Evolutionary conservation across 805 yeast species (phyloP), one percentile per base, ranked within the genome.

Genomic region (Brettanomyces bruxellensis): DNA sequence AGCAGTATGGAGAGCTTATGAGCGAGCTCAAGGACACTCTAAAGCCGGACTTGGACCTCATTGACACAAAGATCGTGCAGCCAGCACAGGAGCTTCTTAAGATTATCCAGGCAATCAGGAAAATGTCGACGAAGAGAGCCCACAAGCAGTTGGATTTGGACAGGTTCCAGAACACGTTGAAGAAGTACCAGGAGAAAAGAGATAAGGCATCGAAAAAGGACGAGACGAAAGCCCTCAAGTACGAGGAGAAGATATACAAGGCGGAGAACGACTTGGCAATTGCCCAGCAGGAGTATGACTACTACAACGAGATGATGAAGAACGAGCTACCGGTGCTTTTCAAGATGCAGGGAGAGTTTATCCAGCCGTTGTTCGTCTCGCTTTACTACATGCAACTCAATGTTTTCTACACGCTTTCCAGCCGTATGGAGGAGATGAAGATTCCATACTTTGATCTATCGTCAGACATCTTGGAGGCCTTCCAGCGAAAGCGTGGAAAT

Each of bases 311-410:
- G 52, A 80, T 93, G 87, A 73, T 95, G 66, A 91, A 90, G 68
- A 78, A 74, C 36, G 98, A 93, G 65, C 72, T 93, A 50, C 99
- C 99, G 23, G 69, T 85, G 40, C 71, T 93, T 61, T 93, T 93
- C 67, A 79, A 78, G 57, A 72, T 93, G 66, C 96, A 93, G 66
- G 86, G 89, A 4, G 93, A 89, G 58, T 88, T 93, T 62, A 90
- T 93, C 61, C 83, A 81, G 60, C 99, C 99, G 18, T 72, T 93
- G 57, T 93, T 93, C 68, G 93, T 91, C 57, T 83, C 95, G 46
- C 83, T 93, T 66, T 93, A 93, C 69, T 93, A 81, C 73, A 93
- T 93, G 98, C 99, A 93, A 71, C 77, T 93, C 71, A 93, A 93
- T 70, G 88, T 93, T 48, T 93, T 90, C 66, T 93, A 93, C 74